phyloP scores from a whole-genome alignment of 495 filamentous ascomycete genomes.

The Lindgomyces ingoldianus region DNA sequence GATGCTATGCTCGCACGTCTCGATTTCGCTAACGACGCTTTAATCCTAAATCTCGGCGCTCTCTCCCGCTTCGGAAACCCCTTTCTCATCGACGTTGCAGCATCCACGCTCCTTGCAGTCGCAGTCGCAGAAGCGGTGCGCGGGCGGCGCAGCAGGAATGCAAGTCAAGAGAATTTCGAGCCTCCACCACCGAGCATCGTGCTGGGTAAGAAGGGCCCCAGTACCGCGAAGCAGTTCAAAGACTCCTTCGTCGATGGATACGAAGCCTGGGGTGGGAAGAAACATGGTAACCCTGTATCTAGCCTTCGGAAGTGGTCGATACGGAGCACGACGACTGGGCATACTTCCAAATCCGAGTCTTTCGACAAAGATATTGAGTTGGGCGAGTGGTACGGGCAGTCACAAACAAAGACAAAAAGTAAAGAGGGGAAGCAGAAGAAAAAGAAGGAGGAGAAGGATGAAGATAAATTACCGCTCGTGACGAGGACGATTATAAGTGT shows the following conservation, averaged over 20 bases:
- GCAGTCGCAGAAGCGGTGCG: constrained; percentile 48
- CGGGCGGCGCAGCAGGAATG: constrained; percentile 5
- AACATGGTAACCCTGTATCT: constrained; percentile 15
- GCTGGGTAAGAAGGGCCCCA: constrained; percentile 11
- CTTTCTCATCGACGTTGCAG: constrained; percentile 73
- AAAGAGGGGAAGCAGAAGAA: constrained; percentile 18
- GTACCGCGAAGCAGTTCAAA: constrained; percentile 27
- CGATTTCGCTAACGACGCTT: constrained; percentile 51
- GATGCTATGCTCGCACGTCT: constrained; percentile 51
- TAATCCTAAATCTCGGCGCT: constrained; percentile 51
- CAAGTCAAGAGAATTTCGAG: constrained; percentile 24
- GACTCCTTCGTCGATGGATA: constrained; percentile 32
- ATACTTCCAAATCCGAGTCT: background rate
- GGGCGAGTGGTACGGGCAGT: constrained; percentile 36
- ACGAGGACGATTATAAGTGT: constrained; percentile 36
- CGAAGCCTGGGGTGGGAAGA: constrained; percentile 27
- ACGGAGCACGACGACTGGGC: constrained; percentile 5
- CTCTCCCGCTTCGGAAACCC: constrained; percentile 56
- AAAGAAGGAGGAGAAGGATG: constrained; percentile 27
- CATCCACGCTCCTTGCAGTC: constrained; percentile 69
- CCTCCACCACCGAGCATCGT: constrained; percentile 27
- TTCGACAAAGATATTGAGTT: constrained; percentile 39
- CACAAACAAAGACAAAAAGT: constrained; percentile 10
- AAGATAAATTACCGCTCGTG: constrained; percentile 31
- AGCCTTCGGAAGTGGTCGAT: constrained; percentile 31